phyloP scores from a whole-genome alignment of 2,329 filamentous ascomycete genomes.

The Capronia epimyces region DNA sequence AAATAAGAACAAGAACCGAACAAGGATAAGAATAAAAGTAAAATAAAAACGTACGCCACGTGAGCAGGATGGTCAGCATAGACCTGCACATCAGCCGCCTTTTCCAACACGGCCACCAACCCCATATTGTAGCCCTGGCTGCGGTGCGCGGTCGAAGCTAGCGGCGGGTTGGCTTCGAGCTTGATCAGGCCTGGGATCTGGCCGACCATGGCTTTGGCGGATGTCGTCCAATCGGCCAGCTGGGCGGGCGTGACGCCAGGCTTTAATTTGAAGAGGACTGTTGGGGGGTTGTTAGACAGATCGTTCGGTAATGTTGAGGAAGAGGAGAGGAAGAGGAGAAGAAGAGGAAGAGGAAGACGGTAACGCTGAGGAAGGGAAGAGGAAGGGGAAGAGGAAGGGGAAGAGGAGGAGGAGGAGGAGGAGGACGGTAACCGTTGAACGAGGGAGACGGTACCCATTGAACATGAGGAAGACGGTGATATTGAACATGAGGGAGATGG shows the following conservation, averaged over 20 bases:
- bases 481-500: no score
- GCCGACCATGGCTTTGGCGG: constrained; percentile 38
- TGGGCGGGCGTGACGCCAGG: constrained; percentile 34
- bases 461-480: no score
- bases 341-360: no score
- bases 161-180: constrained; percentile 35
- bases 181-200: constrained; percentile 39
- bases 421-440: no score
- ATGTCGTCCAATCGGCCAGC: constrained; percentile 32
- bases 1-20: neutral
- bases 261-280: constrained; percentile 44
- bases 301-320: constrained; percentile 9
- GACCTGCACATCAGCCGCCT: constrained; percentile 37
- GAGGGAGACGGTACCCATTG: no score
- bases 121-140: constrained; percentile 44
- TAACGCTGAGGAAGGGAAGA: no score
- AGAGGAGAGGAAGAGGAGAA: neutral
- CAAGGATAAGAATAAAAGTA: neutral
- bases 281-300: no score
- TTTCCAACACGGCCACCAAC: constrained; percentile 44
- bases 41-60: constrained; percentile 36
- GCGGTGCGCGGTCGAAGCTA: constrained; percentile 39
- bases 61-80: constrained; percentile 46
- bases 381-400: no score
- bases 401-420: no score